Base-by-base conservation (phyloP, 495 filamentous ascomycete species). In the Friedmanniomyces endolithicus region DNA sequence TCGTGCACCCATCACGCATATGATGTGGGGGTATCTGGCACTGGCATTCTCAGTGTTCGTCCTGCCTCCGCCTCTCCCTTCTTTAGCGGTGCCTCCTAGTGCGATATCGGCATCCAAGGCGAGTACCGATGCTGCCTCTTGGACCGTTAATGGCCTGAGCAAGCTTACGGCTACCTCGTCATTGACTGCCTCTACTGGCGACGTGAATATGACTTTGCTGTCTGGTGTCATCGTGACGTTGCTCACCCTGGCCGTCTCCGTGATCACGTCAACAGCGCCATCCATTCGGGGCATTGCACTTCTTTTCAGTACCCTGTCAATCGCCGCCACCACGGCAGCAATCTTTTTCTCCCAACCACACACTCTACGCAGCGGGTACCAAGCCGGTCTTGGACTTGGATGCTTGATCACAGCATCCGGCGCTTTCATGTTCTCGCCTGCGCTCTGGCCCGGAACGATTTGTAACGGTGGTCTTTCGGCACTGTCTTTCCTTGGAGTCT, bases 1-100 rank as follows among this genome's bases (percentile, higher is more conserved):
- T n/a, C 24, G 27, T 16, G 53, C 43, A 11, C 54, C 57, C 47
- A 20, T 54, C 47, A 46, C 50, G 50, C 52, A 54, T 22, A 50
- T 64, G 27, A 29, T 70, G 11, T 39, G 72, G 17, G 77, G 78
- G 12, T 79, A 81, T 56, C 29, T 70, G 1, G 68, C 72, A 6
- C 64, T 81, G 34, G 55, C 68, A 8, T 34, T 69, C 6, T 75
- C 75, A 0, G 56, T 74, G 6, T 71, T 78, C 44, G 62, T 70
- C 23, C 48, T 75, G 31, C 70, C 68, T 12, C 70, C 71, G 11
- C 72, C 74, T 16, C 72, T 76, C 40, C 67, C 70, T 20, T 17
- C 27, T 6, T 31, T 40, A 4, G 37, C 37, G 12, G 11, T 45
- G 31, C 7, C n/a, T 11, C 19, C 11, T 11, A 24, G 24, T 12